A percentile compares a stretch with the other conserved stretches of the same genome.
Evolutionary conservation across 1,284 basidiomycete species (phyloP).

Genomic region (Marasmius sp.): DNA sequence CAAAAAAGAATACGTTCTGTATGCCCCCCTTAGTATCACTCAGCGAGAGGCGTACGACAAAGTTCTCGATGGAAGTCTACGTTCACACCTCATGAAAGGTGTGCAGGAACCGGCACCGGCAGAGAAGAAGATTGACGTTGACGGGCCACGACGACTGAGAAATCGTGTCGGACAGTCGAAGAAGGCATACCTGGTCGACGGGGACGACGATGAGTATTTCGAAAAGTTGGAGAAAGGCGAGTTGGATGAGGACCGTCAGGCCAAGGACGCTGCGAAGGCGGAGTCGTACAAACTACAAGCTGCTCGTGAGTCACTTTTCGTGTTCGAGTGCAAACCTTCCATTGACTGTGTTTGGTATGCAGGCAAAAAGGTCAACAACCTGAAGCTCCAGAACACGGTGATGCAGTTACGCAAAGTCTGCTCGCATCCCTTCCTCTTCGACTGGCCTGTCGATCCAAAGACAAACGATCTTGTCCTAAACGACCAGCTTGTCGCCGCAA

Average conservation of each 20-base stretch:
- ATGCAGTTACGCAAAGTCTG: constrained; percentile 97
- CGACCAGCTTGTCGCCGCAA: constrained; percentile 79
- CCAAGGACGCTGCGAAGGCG: constrained; percentile 41
- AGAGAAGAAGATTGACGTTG: constrained; percentile 20
- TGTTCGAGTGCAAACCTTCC: constrained; percentile 1
- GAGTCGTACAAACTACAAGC: constrained; percentile 57
- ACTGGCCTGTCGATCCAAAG: constrained; percentile 77
- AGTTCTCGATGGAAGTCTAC: constrained; percentile 67
- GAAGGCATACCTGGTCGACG: constrained; percentile 55
- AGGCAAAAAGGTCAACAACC: constrained; percentile 87
- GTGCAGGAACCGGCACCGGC: constrained; percentile 28
- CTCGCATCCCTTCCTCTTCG: constrained; percentile 91
- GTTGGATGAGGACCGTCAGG: constrained; percentile 35
- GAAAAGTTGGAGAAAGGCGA: constrained; percentile 54
- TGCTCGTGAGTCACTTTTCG: constrained; percentile 49
- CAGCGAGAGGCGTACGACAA: constrained; percentile 88
- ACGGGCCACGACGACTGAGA: constrained; percentile 27
- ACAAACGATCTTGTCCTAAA: constrained; percentile 64
- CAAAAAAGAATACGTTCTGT: constrained; percentile 95
- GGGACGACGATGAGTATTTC: constrained; percentile 71
- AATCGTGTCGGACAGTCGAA: constrained; percentile 28
- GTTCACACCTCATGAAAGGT: constrained; percentile 60
- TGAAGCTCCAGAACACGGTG: constrained; percentile 89
- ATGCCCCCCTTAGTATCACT: constrained; percentile 81
- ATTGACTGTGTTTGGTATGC: constrained; percentile 7